phyloP scores from a whole-genome alignment of 2,329 filamentous ascomycete species.

The Botrytis aclada region DNA sequence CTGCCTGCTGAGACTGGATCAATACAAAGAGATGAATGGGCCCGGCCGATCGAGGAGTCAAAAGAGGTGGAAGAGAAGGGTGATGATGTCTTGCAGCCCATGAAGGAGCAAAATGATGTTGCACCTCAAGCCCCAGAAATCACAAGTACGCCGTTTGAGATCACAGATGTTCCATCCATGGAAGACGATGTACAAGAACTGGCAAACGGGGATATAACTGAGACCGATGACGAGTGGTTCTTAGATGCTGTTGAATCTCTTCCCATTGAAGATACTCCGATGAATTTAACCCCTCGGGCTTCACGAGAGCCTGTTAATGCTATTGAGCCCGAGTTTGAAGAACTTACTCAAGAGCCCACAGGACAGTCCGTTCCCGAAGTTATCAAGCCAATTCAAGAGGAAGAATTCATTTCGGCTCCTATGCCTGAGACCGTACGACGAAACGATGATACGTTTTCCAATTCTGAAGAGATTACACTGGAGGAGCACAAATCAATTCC shows the following conservation, averaged over 20 bases:
- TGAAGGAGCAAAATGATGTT: not conserved
- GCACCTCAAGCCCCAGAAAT: not conserved
- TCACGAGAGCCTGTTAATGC: not conserved
- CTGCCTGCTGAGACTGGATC: not conserved
- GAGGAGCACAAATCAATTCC: not conserved
- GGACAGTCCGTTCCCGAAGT: not conserved
- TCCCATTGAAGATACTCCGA: not conserved
- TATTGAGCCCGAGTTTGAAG: not conserved
- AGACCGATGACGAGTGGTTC: not conserved
- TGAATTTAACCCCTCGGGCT: not conserved
- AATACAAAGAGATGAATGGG: not conserved
- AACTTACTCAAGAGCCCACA: not conserved
- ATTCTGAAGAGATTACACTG: not conserved
- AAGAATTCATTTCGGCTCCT: not conserved
- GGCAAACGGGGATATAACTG: not conserved
- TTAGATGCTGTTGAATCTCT: constrained; percentile 1
- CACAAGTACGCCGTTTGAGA: not conserved
- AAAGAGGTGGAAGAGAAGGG: not conserved
- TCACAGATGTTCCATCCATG: not conserved
- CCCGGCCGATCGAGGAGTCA: not conserved
- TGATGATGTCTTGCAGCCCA: not conserved
- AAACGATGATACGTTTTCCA: not conserved
- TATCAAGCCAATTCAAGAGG: not conserved
- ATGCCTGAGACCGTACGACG: constrained; percentile 1
- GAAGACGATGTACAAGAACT: not conserved